Conservation (phyloP, 1,139 yeast genomes). For the Taphrina deformans region DNA sequence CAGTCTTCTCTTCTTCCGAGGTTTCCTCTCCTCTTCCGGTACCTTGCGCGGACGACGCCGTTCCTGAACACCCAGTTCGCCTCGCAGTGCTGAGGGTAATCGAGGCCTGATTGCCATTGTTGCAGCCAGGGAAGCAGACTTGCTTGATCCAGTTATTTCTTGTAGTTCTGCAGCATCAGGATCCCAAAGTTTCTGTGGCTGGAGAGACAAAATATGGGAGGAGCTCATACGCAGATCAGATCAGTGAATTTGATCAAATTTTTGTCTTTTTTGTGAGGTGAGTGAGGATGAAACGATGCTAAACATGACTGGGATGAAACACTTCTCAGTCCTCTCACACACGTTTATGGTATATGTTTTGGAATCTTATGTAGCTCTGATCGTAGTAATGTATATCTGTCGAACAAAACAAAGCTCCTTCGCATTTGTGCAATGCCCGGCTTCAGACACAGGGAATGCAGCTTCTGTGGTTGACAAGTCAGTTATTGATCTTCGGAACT, state of each 20-base stretch:
- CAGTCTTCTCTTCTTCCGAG: constrained; percentile 5
- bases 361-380: background rate
- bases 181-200: background rate
- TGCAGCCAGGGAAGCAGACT: background rate
- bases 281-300: no score
- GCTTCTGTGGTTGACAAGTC: background rate
- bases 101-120: constrained; percentile 9
- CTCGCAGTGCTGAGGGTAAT: constrained; percentile 15
- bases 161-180: background rate
- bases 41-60: background rate
- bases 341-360: background rate
- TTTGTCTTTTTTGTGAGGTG: no score
- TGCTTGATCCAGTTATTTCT: no score
- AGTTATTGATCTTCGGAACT: background rate
- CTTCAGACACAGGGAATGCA: background rate
- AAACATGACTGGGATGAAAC: background rate
- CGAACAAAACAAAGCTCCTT: background rate
- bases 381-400: background rate
- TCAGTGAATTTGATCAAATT: no score
- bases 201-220: background rate
- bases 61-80: constrained; percentile 20
- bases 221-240: no score
- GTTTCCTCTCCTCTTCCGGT: background rate
- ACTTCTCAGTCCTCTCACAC: background rate
- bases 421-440: background rate